Evolutionary conservation across 2,329 filamentous ascomycete genomes (phyloP).

Genomic region (Fusarium udum): DNA sequence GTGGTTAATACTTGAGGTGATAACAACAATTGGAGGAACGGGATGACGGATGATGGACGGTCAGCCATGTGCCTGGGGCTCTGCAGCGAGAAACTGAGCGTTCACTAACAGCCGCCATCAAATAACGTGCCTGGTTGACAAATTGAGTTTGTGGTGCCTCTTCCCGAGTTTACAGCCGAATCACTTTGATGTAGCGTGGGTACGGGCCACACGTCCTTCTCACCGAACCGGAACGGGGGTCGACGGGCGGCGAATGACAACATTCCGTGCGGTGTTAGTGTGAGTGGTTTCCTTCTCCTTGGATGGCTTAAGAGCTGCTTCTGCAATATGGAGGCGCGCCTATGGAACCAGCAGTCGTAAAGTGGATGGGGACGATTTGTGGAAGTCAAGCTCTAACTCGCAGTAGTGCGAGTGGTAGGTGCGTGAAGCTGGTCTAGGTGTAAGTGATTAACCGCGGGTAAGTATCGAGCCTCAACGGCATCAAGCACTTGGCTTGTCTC

Average conservation of each 20-base stretch:
- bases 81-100: slow-evolving; percentile 4
- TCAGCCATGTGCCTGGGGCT: slow-evolving; percentile 22
- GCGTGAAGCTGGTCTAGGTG: slow-evolving; percentile 10
- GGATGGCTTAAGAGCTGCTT: slow-evolving; percentile 8
- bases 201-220: slow-evolving; percentile 27
- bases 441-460: slow-evolving; percentile 35
- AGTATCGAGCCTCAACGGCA: slow-evolving; percentile 12
- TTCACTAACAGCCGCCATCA: slow-evolving; percentile 24
- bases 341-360: slow-evolving; percentile 29
- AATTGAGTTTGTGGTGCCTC: slow-evolving; percentile 19
- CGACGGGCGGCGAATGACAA: neutral
- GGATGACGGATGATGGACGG: slow-evolving; percentile 26
- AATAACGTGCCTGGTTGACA: neutral
- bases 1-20: neutral
- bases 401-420: slow-evolving; percentile 16
- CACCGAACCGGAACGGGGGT: slow-evolving; percentile 29
- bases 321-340: slow-evolving; percentile 34
- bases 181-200: neutral
- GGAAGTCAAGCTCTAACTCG: slow-evolving; percentile 20
- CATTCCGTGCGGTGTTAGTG: slow-evolving; percentile 1
- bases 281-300: slow-evolving; percentile 27
- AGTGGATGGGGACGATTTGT: slow-evolving; percentile 14
- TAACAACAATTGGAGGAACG: slow-evolving; percentile 19
- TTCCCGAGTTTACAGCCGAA: slow-evolving; percentile 35
- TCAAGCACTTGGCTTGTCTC: slow-evolving; percentile 1